phyloP scores from a whole-genome alignment of 2,329 filamentous ascomycete species.

The Podosphaera xanthii region DNA sequence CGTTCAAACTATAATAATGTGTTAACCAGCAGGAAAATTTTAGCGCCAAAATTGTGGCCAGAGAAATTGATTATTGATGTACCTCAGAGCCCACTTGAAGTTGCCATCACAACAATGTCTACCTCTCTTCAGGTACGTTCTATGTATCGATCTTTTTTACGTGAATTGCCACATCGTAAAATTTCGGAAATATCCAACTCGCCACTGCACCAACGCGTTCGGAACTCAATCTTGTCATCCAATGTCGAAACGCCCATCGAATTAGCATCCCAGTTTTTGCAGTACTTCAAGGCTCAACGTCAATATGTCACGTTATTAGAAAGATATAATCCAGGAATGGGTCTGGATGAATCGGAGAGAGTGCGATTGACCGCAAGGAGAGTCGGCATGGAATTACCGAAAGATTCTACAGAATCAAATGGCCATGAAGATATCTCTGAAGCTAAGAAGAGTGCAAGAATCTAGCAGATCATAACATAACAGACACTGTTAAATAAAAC shows the following conservation, averaged over 20 bases:
- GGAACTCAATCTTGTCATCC: conserved; percentile 29
- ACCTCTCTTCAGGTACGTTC: conserved; percentile 31
- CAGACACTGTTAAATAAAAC: no score
- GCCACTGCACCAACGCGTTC: conserved; percentile 46
- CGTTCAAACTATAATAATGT: no score
- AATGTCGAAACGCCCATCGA: conserved; percentile 16
- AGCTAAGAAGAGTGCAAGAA: not conserved
- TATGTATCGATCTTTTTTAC: conserved; percentile 70
- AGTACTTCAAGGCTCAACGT: conserved; percentile 69
- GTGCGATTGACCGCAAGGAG: conserved; percentile 63
- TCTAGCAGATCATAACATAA: not conserved
- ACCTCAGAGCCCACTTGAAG: no score
- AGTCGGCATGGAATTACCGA: conserved; percentile 75
- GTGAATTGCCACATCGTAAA: conserved; percentile 61
- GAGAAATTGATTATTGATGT: no score
- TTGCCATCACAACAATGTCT: no score
- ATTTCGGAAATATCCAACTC: conserved; percentile 29
- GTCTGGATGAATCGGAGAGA: conserved; percentile 66
- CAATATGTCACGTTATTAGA: conserved; percentile 63
- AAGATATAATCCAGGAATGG: conserved; percentile 83
- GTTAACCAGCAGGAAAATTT: no score
- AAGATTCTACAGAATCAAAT: conserved; percentile 23
- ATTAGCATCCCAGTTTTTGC: conserved; percentile 54
- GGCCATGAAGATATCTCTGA: not conserved
- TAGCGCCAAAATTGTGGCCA: no score